Evolutionary conservation across 129 eudicot genomes (phyloP).

Genomic region (Artemisia argyi): DNA sequence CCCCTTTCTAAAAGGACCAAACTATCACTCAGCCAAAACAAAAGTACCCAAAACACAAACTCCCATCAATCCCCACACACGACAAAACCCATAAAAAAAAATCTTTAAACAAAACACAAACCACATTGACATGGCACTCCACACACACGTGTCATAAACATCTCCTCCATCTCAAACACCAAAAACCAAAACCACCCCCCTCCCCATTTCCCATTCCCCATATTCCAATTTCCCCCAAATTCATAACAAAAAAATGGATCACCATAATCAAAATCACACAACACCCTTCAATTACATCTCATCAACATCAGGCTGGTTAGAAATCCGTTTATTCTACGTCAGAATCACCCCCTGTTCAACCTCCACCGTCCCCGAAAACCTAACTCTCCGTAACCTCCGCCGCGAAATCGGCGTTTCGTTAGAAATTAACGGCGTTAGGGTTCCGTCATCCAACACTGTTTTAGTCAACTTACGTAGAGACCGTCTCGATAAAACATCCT

Average conservation of each 20-base stretch:
- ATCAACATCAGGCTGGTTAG: constrained; percentile 50
- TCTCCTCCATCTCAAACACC: constrained; percentile 20
- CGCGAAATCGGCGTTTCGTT: constrained; percentile 72
- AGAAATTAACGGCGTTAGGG: constrained; percentile 68
- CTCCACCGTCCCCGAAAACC: constrained; percentile 58
- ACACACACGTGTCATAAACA: constrained; percentile 29
- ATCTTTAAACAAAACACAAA: no score
- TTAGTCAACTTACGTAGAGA: constrained; percentile 67
- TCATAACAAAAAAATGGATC: constrained; percentile 35
- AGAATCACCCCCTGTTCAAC: constrained; percentile 77
- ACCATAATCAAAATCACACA: constrained; percentile 15
- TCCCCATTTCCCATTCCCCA: constrained; percentile 20
- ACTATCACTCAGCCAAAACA: not conserved
- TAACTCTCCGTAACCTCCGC: constrained; percentile 67
- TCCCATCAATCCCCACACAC: no score
- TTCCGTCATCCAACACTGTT: constrained; percentile 63
- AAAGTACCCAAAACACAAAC: no score
- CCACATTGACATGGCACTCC: constrained; percentile 2
- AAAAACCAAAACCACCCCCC: constrained; percentile 17
- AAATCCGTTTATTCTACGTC: constrained; percentile 80
- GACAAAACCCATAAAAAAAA: no score
- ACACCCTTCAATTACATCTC: constrained; percentile 33
- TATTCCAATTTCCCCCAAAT: constrained; percentile 32
- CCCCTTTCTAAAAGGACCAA: not conserved
- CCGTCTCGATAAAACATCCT: constrained; percentile 64